These are phyloP conservation scores for Rhododendron molle DNA, from an alignment of 148 eudicot genomes.

Conservation along the genomic window DNA sequence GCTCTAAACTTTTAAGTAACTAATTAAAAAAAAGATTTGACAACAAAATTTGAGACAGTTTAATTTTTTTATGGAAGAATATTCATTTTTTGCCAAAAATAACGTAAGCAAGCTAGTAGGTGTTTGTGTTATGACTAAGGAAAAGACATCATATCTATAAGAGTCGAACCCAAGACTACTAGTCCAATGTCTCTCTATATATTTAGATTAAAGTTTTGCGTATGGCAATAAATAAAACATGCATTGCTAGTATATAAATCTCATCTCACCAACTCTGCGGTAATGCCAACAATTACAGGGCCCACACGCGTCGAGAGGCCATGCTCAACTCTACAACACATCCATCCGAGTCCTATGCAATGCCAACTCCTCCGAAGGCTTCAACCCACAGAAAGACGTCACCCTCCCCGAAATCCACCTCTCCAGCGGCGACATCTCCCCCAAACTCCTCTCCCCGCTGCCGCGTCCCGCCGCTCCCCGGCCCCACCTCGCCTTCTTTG, in stretches of 20 bases:
- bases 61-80: too few relatives aligned
- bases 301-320: conserved; percentile 64
- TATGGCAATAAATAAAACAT: too few relatives aligned
- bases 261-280: background rate
- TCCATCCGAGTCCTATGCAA: conserved; percentile 88
- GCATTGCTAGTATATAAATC: background rate
- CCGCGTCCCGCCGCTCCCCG: conserved; percentile 27
- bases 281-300: conserved; percentile 37
- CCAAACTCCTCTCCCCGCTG: conserved; percentile 42
- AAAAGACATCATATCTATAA: too few relatives aligned
- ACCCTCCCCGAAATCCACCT: conserved; percentile 83
- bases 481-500: conserved; percentile 75
- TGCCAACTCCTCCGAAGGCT: conserved; percentile 93
- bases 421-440: conserved; percentile 39
- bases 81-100: too few relatives aligned
- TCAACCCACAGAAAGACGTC: conserved; percentile 82
- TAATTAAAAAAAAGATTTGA: too few relatives aligned
- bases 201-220: too few relatives aligned
- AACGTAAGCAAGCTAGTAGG: too few relatives aligned
- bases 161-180: too few relatives aligned
- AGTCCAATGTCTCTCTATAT: too few relatives aligned
- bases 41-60: too few relatives aligned
- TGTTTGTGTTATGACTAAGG: too few relatives aligned
- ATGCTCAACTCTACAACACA: conserved; percentile 56
- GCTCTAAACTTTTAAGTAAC: too few relatives aligned